Evolutionary conservation across 495 filamentous ascomycete genomes (phyloP).

Genomic region (Articulospora tetracladia): DNA sequence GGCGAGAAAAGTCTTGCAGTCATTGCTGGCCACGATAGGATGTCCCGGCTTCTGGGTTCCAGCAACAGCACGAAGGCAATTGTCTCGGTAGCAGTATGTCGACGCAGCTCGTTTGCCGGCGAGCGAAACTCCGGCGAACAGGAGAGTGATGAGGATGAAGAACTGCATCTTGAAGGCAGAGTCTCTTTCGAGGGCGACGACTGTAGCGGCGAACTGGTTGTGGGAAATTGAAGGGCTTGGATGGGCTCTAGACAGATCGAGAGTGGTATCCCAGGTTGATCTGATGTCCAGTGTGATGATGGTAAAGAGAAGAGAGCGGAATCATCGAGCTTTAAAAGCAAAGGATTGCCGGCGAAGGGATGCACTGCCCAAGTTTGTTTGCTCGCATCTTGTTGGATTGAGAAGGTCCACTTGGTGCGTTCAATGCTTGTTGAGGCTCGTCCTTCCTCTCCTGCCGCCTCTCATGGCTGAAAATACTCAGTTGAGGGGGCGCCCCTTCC

Average conservation of each 20-base stretch:
- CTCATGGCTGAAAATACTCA: too few species aligned
- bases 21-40: not conserved
- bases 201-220: not conserved
- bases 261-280: too few species aligned
- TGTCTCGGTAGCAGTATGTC: not conserved
- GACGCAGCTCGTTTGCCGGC: not conserved
- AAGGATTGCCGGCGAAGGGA: too few species aligned
- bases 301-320: too few species aligned
- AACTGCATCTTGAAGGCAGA: not conserved
- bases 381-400: too few species aligned
- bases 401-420: too few species aligned
- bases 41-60: not conserved
- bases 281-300: too few species aligned
- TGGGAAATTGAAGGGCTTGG: not conserved
- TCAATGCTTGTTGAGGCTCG: too few species aligned
- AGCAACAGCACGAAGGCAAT: constrained; percentile 1
- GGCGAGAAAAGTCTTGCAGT: not conserved
- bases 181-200: not conserved
- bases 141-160: not conserved
- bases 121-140: not conserved
- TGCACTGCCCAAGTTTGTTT: too few species aligned
- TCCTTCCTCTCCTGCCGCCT: not conserved
- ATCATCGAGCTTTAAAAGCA: too few species aligned
- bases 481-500: too few species aligned
- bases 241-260: not conserved